phyloP scores from a whole-genome alignment of 116 monocot genomes.

The Papilionanthe hybrid region DNA sequence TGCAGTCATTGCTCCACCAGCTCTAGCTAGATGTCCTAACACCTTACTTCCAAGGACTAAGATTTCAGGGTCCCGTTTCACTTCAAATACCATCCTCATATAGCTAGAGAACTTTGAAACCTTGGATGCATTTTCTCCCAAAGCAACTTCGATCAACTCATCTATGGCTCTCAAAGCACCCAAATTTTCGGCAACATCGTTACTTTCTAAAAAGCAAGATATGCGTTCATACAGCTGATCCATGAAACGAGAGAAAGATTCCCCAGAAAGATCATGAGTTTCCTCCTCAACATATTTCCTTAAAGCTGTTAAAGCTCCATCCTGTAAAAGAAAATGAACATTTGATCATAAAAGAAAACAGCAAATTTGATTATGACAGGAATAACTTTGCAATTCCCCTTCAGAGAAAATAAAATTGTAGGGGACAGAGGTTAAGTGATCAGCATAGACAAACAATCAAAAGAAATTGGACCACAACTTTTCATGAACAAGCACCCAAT shows the following conservation, averaged over 20 bases:
- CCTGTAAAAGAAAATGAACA: conserved; percentile 28
- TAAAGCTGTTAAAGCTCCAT: conserved; percentile 41
- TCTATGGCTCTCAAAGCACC: conserved; percentile 81
- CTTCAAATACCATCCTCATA: conserved; percentile 78
- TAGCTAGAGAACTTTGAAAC: conserved; percentile 84
- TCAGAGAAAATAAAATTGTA: neutral
- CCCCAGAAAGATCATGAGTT: conserved; percentile 70
- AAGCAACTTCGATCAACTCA: conserved; percentile 74
- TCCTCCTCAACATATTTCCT: conserved; percentile 66
- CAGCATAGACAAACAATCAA: too few species aligned
- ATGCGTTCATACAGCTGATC: conserved; percentile 94
- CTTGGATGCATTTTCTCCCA: conserved; percentile 88
- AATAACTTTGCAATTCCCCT: neutral
- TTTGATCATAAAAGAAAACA: neutral
- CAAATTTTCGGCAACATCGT: conserved; percentile 72
- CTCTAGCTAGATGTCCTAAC: conserved; percentile 85
- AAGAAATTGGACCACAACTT: too few species aligned
- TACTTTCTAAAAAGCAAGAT: conserved; percentile 61
- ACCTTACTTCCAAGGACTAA: conserved; percentile 80
- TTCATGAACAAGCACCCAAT: too few species aligned
- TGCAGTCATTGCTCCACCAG: conserved; percentile 95
- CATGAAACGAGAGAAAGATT: conserved; percentile 86
- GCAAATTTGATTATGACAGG: neutral
- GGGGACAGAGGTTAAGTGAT: neutral
- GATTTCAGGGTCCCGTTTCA: conserved; percentile 80